Percentiles rank a stretch among this genome's conserved stretches.
These are phyloP conservation scores for Nannochloropsis gaditana DNA, from an alignment of 108 stramenopile species.

Conservation along the genomic window DNA sequence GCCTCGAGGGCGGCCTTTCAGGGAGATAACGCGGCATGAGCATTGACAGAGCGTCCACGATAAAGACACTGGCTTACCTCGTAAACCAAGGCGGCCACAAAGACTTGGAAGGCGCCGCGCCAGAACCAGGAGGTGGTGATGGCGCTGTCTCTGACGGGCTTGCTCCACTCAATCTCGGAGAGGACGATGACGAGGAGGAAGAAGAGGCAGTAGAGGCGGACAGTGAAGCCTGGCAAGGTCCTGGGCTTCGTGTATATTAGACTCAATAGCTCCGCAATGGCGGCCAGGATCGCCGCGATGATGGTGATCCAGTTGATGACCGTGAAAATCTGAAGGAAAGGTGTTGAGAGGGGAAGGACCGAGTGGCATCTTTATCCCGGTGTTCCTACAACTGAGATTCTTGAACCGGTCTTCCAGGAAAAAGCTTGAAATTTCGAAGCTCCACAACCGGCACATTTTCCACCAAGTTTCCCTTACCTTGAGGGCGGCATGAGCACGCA, in stretches of 20 bases:
- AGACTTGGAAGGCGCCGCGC: not conserved
- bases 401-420: not conserved
- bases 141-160: not conserved
- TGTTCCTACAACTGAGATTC: not conserved
- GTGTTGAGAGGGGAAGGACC: not conserved
- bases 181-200: not conserved
- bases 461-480: not conserved
- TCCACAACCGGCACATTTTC: not conserved
- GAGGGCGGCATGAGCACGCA: not conserved
- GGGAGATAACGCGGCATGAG: no score
- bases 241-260: not conserved
- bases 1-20: no score
- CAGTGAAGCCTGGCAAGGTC: not conserved
- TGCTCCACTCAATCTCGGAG: conserved; percentile 5
- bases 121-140: not conserved
- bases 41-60: no score
- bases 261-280: not conserved
- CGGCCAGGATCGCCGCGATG: not conserved
- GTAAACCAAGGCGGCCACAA: conserved; percentile 12
- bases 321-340: not conserved
- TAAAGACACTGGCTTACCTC: not conserved
- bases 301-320: conserved; percentile 18
- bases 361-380: not conserved
- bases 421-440: not conserved
- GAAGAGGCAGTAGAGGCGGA: conserved; percentile 12